Evolutionary conservation across 2,329 filamentous ascomycete species (phyloP), one percentile per base, ranked within the genome.

Genomic region (Pyricularia sp.): DNA sequence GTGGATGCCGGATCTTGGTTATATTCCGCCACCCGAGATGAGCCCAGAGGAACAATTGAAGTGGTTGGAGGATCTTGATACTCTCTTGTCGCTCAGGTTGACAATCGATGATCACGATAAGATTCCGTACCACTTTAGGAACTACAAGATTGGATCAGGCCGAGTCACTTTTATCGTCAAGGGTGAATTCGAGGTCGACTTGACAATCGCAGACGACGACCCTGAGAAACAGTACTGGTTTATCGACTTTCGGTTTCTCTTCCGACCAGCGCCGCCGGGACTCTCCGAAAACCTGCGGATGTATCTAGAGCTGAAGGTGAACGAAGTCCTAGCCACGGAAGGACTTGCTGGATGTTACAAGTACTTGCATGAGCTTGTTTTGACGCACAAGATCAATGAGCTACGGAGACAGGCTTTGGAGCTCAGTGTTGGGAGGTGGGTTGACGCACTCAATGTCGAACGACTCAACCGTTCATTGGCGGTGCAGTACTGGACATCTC

Each of bases 331-430:
- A 13, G 80, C 80, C 59, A 82, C 82, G 60, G 85, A 89, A 61
- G 91, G 93, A 2, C 76, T 99, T 7, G 73, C 78, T 8, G 93
- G 91, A 8, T 94, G 93, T 71, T 97, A 96, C 74, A 84, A 89
- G 65, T 90, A 93, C 68, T 78, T 97, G 2, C 93, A 97, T 74
- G 91, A 93, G 72, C 87, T 96, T 67, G 84, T 93, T 4, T 78
- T 99, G 65, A 97, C 92, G 0, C 89, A 94, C 75, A 97, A 99
- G 78, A 88, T 99, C 69, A 88, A 85, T 68, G 87, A 94, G 68
- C 82, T 96, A 60, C 85, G 85, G 69, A 86, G 86, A 67, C 94
- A 99, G 78, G 91, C 91, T 2, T 68, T 82, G 31, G 85, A 88
- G 57, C 78, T 99, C 66, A 82, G 82, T 65, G 84, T 82, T 65